Conservation (phyloP, 441 rosid genomes). For the Brassica hybrid region DNA sequence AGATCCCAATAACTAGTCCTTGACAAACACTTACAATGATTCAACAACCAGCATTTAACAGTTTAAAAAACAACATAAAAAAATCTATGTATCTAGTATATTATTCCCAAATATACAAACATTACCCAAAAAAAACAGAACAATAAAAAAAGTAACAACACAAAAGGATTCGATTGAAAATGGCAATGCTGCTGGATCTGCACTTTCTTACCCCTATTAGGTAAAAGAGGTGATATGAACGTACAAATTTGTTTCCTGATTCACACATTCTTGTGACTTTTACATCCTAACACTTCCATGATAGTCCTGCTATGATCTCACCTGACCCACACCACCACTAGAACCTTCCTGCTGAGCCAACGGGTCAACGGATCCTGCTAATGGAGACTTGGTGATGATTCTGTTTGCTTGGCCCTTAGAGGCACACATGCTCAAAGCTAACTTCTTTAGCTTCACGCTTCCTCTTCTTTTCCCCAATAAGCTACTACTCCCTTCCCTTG, state of each 20-base stretch:
- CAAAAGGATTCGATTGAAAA: conserved; percentile 30
- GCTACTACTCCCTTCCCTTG: conserved; percentile 49
- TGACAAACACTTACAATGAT: too few relatives aligned
- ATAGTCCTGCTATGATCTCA: conserved; percentile 53
- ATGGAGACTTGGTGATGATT: conserved; percentile 41
- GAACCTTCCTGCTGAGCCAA: conserved; percentile 55
- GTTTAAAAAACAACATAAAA: neutral
- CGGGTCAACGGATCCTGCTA: conserved; percentile 50
- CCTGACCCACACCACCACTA: conserved; percentile 51
- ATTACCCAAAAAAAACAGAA: conserved; percentile 41
- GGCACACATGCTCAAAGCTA: conserved; percentile 74
- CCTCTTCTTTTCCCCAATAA: conserved; percentile 67
- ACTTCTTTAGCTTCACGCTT: conserved; percentile 78
- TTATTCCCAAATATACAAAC: conserved; percentile 43
- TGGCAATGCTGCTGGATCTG: conserved; percentile 38
- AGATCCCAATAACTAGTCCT: too few relatives aligned
- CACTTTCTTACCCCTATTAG: conserved; percentile 35
- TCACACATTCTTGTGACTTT: conserved; percentile 59
- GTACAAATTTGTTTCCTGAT: conserved; percentile 65
- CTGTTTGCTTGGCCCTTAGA: conserved; percentile 60
- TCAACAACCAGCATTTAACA: too few relatives aligned
- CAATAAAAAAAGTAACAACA: conserved; percentile 19
- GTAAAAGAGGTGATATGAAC: conserved; percentile 41
- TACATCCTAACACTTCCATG: conserved; percentile 75
- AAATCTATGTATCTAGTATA: conserved; percentile 40